Conservation (phyloP, 1,139 yeast species). For the Magnusiomyces suaveolens region DNA sequence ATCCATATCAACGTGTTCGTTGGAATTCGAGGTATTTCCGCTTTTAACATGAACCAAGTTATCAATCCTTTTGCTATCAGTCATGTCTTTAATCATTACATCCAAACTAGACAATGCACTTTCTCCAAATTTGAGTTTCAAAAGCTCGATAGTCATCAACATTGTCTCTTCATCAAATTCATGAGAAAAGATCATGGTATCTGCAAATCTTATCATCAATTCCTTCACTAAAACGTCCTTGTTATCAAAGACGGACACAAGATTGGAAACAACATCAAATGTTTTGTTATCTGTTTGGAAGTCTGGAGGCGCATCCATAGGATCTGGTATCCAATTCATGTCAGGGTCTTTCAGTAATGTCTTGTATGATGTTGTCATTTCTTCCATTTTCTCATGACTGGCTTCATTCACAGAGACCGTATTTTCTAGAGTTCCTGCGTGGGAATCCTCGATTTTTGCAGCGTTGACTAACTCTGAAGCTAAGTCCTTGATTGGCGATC, state of each 20-base stretch:
- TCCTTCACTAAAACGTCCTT: conserved; percentile 67
- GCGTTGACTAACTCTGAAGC: conserved; percentile 41
- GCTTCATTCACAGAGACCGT: not conserved
- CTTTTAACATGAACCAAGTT: conserved; percentile 19
- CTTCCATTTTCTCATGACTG: conserved; percentile 10
- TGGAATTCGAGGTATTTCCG: no score
- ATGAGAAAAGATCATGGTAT: conserved; percentile 43
- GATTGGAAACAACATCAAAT: conserved; percentile 61
- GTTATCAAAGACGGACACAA: conserved; percentile 68
- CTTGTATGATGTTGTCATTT: conserved; percentile 25
- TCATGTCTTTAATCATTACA: conserved; percentile 75
- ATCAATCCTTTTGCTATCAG: conserved; percentile 27
- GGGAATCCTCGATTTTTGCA: conserved; percentile 1
- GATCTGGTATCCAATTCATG: conserved; percentile 78
- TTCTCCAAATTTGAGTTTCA: conserved; percentile 61
- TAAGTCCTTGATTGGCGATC: conserved; percentile 42
- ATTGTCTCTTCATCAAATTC: conserved; percentile 37
- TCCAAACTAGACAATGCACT: conserved; percentile 57
- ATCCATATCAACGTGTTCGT: conserved; percentile 21
- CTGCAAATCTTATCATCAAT: conserved; percentile 57
- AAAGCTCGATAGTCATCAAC: conserved; percentile 38
- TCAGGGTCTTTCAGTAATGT: not conserved
- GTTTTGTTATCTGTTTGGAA: conserved; percentile 39
- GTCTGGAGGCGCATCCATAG: conserved; percentile 86
- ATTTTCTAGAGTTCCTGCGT: conserved; percentile 12